Evolutionary conservation across 2,329 filamentous ascomycete genomes (phyloP).

Genomic region (Talaromyces marneffei): DNA sequence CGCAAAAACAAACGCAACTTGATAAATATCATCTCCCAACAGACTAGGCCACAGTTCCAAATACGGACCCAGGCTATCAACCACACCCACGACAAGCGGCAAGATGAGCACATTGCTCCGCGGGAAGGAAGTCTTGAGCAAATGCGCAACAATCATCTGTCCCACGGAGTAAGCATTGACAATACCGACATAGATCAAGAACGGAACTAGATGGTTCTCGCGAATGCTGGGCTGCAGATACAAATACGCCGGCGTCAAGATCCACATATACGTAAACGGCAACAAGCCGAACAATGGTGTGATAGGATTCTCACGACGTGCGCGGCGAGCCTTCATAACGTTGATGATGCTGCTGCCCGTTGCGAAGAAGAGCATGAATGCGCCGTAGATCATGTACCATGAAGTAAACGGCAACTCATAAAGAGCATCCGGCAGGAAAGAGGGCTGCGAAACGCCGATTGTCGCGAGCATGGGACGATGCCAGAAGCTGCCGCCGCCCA

Average conservation of each 20-base stretch:
- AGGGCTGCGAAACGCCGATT: slow-evolving; percentile 59
- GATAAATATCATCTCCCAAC: slow-evolving; percentile 71
- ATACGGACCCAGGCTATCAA: slow-evolving; percentile 71
- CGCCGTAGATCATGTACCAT: slow-evolving; percentile 87
- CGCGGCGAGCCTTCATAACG: slow-evolving; percentile 73
- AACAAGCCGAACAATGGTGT: slow-evolving; percentile 69
- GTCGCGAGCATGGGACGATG: slow-evolving; percentile 70
- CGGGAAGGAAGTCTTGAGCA: slow-evolving; percentile 81
- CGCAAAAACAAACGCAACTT: slow-evolving; percentile 84
- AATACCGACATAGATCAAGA: slow-evolving; percentile 79
- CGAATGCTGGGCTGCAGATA: slow-evolving; percentile 80
- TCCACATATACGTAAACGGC: slow-evolving; percentile 76
- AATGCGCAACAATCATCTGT: slow-evolving; percentile 89
- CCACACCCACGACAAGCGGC: slow-evolving; percentile 69
- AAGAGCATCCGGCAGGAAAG: slow-evolving; percentile 61
- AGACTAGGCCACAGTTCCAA: slow-evolving; percentile 65
- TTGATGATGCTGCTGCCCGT: slow-evolving; percentile 67
- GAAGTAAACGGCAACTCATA: slow-evolving; percentile 83
- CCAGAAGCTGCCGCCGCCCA: slow-evolving; percentile 91
- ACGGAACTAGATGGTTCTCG: slow-evolving; percentile 77
- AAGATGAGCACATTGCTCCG: slow-evolving; percentile 80
- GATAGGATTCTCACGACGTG: slow-evolving; percentile 63
- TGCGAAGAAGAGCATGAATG: slow-evolving; percentile 75
- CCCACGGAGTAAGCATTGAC: slow-evolving; percentile 94
- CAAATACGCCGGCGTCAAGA: slow-evolving; percentile 69